Conservation (phyloP, 306 rosid genomes). For the Glycine latifolia region DNA sequence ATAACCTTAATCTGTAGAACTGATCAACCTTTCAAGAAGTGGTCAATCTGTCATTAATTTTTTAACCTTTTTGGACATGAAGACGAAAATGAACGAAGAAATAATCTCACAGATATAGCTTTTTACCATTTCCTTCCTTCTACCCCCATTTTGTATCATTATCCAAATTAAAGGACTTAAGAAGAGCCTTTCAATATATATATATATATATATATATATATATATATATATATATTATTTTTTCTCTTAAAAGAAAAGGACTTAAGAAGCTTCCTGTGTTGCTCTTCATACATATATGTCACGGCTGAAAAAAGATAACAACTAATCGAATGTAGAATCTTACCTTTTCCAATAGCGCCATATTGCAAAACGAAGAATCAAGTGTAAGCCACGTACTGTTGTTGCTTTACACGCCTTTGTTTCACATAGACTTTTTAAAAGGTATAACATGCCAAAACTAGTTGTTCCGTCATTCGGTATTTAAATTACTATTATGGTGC, state of each 20-base stretch:
- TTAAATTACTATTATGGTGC: neutral
- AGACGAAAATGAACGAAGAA: neutral
- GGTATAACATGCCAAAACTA: slow-evolving; percentile 43
- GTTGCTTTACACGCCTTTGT: slow-evolving; percentile 37
- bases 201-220: too few species aligned
- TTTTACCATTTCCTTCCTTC: neutral
- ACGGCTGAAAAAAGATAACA: slow-evolving; percentile 25
- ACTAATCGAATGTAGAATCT: slow-evolving; percentile 40
- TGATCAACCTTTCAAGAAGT: neutral
- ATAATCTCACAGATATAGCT: neutral
- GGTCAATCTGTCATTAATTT: neutral
- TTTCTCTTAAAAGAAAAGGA: too few species aligned
- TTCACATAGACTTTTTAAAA: slow-evolving; percentile 29
- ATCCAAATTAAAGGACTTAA: slow-evolving; percentile 1
- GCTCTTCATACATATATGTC: slow-evolving; percentile 11
- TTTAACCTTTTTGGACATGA: neutral
- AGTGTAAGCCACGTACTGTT: neutral
- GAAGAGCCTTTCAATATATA: too few species aligned
- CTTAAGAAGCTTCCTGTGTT: slow-evolving; percentile 12
- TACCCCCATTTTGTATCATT: neutral
- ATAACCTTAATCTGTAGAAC: neutral
- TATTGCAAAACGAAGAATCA: slow-evolving; percentile 21
- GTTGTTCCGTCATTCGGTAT: slow-evolving; percentile 13
- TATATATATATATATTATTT: too few species aligned
- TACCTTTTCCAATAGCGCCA: slow-evolving; percentile 47